Base-by-base conservation (phyloP, 257 asterid species). In the Euphrasia confusa region DNA sequence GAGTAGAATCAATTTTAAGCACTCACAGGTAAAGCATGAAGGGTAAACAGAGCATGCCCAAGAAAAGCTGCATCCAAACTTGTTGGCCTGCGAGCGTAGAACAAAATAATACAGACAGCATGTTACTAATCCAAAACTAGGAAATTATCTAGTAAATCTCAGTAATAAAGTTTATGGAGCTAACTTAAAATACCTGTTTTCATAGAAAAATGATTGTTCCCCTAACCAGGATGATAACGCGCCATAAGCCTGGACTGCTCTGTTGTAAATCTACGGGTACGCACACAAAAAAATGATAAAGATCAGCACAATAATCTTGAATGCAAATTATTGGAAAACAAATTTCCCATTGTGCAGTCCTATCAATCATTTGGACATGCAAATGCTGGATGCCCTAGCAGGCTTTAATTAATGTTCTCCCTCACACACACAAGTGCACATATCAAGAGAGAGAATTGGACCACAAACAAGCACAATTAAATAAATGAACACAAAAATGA, bases 11-110 rank as follows among this genome's bases (percentile, higher is more conserved):
- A 4, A 50, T 58, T 59, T 37, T 53, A 52, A 68, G 68, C 33
- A 89, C 97, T 92, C 92, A 92, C 99, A 9, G 96, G 97, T 70
- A 93, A 83, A 49, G 94, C 97, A 77, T 77, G 81, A 57, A 93
- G 95, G 26, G 83, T 78, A 68, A 89, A 75, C 68, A 87, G 91
- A 61, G 74, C 86, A 76, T 89, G 90, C 26, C 91, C 93, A 57
- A 93, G 84, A 68, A 93, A 69, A 74, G 54, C 73, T 57, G 99
- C 97, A 74, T 93, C 99, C 90, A 93, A 74, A 76, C 99, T 87
- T 63, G 99, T 83, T 17, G 96, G 90, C 81, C 96, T 92, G 79
- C n/a, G n/a, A n/a, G n/a, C 76, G 69, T 65, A 13, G 61, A 65
- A 58, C 47, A 64, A 17, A 63, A 59, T 35, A 35, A 35, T 48